Base-by-base conservation (phyloP, 2,329 filamentous ascomycete genomes). In the Neofusicoccum sp. region DNA sequence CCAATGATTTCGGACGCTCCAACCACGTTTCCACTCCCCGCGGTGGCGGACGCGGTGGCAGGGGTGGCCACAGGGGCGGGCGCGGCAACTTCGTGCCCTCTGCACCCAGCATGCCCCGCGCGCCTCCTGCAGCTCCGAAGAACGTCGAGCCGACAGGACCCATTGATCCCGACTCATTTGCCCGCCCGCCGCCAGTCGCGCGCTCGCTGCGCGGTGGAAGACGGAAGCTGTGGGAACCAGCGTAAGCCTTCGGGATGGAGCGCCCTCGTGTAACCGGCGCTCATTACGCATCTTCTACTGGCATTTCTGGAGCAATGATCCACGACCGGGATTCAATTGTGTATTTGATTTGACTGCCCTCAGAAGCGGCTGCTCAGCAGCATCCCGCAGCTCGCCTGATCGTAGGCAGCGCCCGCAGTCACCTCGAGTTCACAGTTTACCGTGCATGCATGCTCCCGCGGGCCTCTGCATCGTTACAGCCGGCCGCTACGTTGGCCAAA, bases 1-100 rank as follows among this genome's bases (percentile, higher is more conserved):
- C 81, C 6, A 80, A 82, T 65, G 77, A 79, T 22, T 83, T 83
- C 66, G 77, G 72, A n/a, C 77, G 80, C 54, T 68, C 72, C 14
- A 70, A 74, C 22, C 71, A 71, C 14, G 34, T 37, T 16, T 22
- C 52, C 9, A 4, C 56, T 33, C 56, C 50, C 50, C 44, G 41
- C 34, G 56, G 47, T 68, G 67, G 31, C 67, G 61, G 56, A 34
- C 61, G 63, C 33, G 73, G 75, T 49, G 73, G 75, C 41, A 70
- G 71, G 45, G 47, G 65, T 4, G 64, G 64, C 28, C 44, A 45
- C n/a, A 71, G 73, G 48, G 73, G 71, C 56, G 70, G 67, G 44
- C 68, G 69, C 48, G 62, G 63, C 34, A 54, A 67, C 12, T 63
- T 63, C n/a, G 36, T 52, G 14, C n/a, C 52, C 12, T 5, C 61